Base-by-base conservation (phyloP, 2,329 filamentous ascomycete genomes). In the Arthrobotrys iridis region DNA sequence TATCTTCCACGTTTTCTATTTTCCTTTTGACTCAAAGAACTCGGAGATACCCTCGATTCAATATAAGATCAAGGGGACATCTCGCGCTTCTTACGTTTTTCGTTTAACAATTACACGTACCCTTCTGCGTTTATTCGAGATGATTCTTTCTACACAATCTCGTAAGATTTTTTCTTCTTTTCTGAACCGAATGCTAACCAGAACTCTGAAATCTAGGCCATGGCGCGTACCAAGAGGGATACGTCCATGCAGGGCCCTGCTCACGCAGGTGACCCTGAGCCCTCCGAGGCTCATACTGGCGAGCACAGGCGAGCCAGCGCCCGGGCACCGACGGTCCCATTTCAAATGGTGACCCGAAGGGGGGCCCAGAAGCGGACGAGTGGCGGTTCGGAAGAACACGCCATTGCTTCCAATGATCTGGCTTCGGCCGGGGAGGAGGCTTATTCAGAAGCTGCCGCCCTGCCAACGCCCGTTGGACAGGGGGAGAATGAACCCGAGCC, bases 301-400 rank as follows among this genome's bases (percentile, higher is more conserved):
- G 71, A 67, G 63, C 71, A 67, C 8, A 66, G 46, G 28, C 60
- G 63, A 7, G 48, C 41, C 28, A 74, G 58, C 41, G 57, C 71
- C 30, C 46, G 71, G 35, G 71, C 71, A 37, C 71, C 71, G 3
- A 75, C 71, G 20, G 71, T 75, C 15, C 71, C 71, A 58, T 75
- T 75, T 59, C 63, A 68, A 28, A 75, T 75, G 71, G 71, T 75
- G 30, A 75, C 71, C 41, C 46, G 71, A 22, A 67, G 71, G 48
- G 71, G 55, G 13, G 71, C 71, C 13, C 45, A 63, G 24, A 52
- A 58, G 55, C 62, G 58, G 46, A 58, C 57, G 24, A 68, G 63
- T 33, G 63, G 71, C 37, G 57, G 71, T 20, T 75, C 71, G 13
- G 71, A 67, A 4, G 71, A 75, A 28, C 63, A 67, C 26, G 46